Percentiles rank a stretch among this genome's conserved stretches.
Conservation (phyloP, 1,139 yeast genomes). For the Tardiomyces digboiensis region DNA sequence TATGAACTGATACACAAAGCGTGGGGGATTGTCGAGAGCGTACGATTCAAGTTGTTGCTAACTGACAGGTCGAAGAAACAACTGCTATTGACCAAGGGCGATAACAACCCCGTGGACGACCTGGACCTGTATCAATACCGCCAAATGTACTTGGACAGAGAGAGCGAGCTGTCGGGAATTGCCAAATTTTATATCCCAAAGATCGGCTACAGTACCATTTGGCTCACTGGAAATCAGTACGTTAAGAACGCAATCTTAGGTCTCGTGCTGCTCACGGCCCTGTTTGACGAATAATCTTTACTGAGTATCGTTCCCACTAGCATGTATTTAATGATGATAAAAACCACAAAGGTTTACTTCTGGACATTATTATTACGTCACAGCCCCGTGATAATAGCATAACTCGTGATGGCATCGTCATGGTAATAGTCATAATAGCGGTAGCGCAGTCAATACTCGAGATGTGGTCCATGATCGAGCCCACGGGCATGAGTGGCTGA, state of each 20-base stretch:
- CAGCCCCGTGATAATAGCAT: too few species aligned
- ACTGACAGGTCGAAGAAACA: conserved; percentile 40
- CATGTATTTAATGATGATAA: too few species aligned
- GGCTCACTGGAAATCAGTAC: conserved; percentile 82
- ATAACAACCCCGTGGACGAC: conserved; percentile 90
- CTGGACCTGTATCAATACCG: conserved; percentile 71
- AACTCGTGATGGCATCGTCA: too few species aligned
- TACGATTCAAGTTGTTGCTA: too few species aligned
- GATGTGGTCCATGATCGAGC: conserved; percentile 16
- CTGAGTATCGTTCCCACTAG: too few species aligned
- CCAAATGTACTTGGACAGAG: conserved; percentile 67
- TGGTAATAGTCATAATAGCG: too few species aligned
- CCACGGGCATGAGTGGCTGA: conserved; percentile 14
- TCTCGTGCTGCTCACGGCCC: conserved; percentile 42
- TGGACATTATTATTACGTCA: too few species aligned
- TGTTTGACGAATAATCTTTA: conserved; percentile 27
- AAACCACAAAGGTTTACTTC: too few species aligned
- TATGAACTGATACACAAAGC: too few species aligned
- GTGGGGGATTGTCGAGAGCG: too few species aligned
- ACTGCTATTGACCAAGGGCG: conserved; percentile 86
- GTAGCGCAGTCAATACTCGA: conserved; percentile 17
- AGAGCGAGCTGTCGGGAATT: conserved; percentile 59
- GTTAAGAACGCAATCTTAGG: conserved; percentile 67
- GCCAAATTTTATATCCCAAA: conserved; percentile 90
- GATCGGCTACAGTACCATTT: conserved; percentile 84